Evolutionary conservation across 257 asterid genomes (phyloP).

Genomic region (Solanum phureja): DNA sequence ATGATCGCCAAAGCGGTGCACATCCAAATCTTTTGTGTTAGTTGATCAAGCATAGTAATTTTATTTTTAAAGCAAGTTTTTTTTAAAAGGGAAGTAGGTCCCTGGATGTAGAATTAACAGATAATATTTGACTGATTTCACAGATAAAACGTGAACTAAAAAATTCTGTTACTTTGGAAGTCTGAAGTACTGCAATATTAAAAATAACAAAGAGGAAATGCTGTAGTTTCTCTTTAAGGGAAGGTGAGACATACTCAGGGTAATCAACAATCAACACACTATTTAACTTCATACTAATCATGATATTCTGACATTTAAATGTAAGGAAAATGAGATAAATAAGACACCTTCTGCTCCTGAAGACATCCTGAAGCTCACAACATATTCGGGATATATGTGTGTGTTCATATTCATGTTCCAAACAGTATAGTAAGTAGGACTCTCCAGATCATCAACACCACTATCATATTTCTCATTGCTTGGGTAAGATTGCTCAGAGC

Average conservation of each 20-base stretch:
- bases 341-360: constrained; percentile 46
- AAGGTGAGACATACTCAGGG: not conserved
- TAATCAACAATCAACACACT: not conserved
- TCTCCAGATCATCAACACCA: constrained; percentile 73
- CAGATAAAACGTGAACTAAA: not conserved
- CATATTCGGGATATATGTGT: constrained; percentile 79
- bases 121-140: not conserved
- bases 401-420: constrained; percentile 85
- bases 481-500: constrained; percentile 78
- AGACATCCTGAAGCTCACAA: constrained; percentile 69
- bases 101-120: not conserved
- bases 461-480: constrained; percentile 81
- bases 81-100: not conserved
- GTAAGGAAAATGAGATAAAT: not conserved
- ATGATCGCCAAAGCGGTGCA: not conserved
- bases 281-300: not conserved
- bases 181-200: not conserved
- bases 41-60: not conserved
- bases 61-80: not conserved
- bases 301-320: not conserved
- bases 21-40: not conserved
- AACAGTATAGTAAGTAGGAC: constrained; percentile 55
- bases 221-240: not conserved
- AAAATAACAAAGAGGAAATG: not conserved
- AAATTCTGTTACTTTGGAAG: not conserved